These are phyloP conservation scores for Pythium plurisporium DNA, from an alignment of 352 stramenopile species.

Conservation along the genomic window DNA sequence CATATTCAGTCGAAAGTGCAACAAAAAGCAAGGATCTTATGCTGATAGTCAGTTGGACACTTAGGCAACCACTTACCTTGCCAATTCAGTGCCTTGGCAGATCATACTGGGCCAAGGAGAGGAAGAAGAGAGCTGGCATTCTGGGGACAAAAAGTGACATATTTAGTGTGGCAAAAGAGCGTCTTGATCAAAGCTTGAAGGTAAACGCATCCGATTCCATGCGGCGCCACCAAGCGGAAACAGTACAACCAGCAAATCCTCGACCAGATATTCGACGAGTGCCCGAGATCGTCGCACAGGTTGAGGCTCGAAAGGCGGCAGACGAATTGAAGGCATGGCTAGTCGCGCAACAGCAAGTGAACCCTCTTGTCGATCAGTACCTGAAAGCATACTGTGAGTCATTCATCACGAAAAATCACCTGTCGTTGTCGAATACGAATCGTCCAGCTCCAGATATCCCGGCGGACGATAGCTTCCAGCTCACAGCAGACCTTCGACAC, in stretches of 20 bases:
- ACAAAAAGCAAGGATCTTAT: slow-evolving; percentile 20
- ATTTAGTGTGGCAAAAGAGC: slow-evolving; percentile 21
- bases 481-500: slow-evolving; percentile 33
- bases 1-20: slow-evolving; percentile 26
- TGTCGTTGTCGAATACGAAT: not conserved
- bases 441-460: not conserved
- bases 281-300: slow-evolving; percentile 16
- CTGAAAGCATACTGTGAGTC: slow-evolving; percentile 14
- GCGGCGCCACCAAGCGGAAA: not conserved
- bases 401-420: slow-evolving; percentile 3
- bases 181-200: not conserved
- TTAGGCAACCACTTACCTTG: not conserved
- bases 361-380: slow-evolving; percentile 20
- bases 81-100: slow-evolving; percentile 33
- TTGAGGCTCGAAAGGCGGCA: slow-evolving; percentile 17
- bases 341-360: not conserved
- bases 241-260: not conserved
- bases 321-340: slow-evolving; percentile 17
- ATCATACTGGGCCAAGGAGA: slow-evolving; percentile 32
- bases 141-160: slow-evolving; percentile 24
- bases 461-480: slow-evolving; percentile 16
- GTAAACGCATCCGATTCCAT: not conserved
- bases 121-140: slow-evolving; percentile 29
- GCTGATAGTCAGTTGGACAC: not conserved
- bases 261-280: slow-evolving; percentile 5